A percentile compares a stretch with the other conserved stretches of the same genome.
phyloP scores from a whole-genome alignment of 352 stramenopile genomes.

The Phytophthora multivora region DNA sequence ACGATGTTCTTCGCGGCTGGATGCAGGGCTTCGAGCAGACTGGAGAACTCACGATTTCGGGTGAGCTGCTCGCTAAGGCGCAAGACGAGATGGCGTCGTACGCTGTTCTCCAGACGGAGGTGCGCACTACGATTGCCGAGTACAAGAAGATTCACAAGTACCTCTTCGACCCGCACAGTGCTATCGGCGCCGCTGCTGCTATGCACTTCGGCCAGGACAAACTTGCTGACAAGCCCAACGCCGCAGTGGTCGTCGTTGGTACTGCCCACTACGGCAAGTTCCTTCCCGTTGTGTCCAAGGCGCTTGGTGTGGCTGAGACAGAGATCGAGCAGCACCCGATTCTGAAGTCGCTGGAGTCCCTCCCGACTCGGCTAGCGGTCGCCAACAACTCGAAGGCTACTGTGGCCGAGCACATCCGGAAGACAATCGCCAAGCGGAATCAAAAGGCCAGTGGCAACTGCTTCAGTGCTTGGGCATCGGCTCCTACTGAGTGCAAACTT shows the following conservation, averaged over 20 bases:
- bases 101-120: conserved; percentile 82
- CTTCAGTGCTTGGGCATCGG: conserved; percentile 15
- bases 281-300: conserved; percentile 90
- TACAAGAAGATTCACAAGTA: conserved; percentile 94
- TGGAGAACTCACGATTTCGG: conserved; percentile 92
- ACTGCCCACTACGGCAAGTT: conserved; percentile 99
- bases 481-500: conserved; percentile 32
- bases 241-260: conserved; percentile 93
- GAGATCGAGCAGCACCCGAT: conserved; percentile 79
- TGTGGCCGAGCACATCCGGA: conserved; percentile 66
- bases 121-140: conserved; percentile 92
- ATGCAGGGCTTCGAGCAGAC: conserved; percentile 96
- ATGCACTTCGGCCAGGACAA: conserved; percentile 74
- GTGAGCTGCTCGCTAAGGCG: conserved; percentile 89
- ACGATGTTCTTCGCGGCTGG: conserved; percentile 88
- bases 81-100: conserved; percentile 95
- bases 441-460: conserved; percentile 21
- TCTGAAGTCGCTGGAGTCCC: conserved; percentile 72
- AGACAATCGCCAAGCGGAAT: conserved; percentile 36
- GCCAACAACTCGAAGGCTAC: conserved; percentile 65
- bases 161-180: conserved; percentile 97
- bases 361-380: conserved; percentile 68
- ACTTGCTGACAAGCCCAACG: conserved; percentile 60
- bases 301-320: conserved; percentile 75
- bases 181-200: conserved; percentile 94